A percentile compares a stretch with the other conserved stretches of the same genome.
Conservation (phyloP, 2,329 filamentous ascomycete genomes). For the Dothideomycetidae sp. region DNA sequence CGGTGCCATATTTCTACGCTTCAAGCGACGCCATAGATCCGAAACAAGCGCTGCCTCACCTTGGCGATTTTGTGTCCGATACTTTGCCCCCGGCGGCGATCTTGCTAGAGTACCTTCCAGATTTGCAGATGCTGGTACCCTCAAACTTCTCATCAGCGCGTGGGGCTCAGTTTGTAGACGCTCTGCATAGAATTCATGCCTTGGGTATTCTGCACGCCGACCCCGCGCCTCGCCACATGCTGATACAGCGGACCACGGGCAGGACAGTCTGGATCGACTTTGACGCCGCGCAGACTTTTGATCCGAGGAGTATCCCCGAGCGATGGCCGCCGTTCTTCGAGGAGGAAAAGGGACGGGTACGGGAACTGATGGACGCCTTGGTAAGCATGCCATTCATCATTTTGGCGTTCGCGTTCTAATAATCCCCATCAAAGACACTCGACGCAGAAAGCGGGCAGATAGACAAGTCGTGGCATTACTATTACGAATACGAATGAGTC, state of each 20-base stretch:
- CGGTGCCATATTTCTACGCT: not conserved
- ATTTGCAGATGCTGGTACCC: not conserved
- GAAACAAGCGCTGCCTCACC: not conserved
- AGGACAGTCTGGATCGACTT: not conserved
- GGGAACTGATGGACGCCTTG: no score
- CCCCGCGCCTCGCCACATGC: not conserved
- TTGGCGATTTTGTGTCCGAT: not conserved
- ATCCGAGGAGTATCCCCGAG: not conserved
- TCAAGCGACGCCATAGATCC: not conserved
- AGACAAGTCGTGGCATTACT: no score
- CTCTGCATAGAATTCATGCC: not conserved
- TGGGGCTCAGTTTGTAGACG: not conserved
- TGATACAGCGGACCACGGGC: not conserved
- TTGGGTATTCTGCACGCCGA: not conserved
- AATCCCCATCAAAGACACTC: no score
- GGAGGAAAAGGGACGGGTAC: no score
- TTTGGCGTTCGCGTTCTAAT: no score
- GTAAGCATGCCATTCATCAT: no score
- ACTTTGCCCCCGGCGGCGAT: not conserved
- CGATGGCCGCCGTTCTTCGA: not conserved
- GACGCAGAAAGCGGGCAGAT: no score
- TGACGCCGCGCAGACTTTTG: not conserved
- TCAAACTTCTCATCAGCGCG: not conserved
- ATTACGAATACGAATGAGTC: no score
- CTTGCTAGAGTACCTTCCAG: not conserved